phyloP scores from a whole-genome alignment of 345 rosid genomes.

The Atalantia buxifolia region DNA sequence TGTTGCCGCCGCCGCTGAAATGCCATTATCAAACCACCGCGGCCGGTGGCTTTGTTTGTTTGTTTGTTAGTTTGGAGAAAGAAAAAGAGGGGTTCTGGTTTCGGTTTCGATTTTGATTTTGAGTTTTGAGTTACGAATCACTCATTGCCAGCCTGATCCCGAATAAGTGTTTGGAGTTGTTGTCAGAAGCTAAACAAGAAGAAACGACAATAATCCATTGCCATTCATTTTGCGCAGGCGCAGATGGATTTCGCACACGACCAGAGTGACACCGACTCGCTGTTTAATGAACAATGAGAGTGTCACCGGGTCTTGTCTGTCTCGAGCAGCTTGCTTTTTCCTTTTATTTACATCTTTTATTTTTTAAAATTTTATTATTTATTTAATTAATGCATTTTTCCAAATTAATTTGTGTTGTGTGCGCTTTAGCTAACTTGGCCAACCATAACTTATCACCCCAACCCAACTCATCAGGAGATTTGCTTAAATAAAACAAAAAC shows the following conservation, averaged over 20 bases:
- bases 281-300: neutral
- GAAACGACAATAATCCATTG: neutral
- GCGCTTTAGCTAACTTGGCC: too few relatives aligned
- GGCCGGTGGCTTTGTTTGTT: neutral
- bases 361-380: too few relatives aligned
- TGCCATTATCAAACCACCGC: conserved; percentile 41
- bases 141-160: neutral
- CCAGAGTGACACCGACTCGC: too few relatives aligned
- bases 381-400: too few relatives aligned
- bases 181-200: neutral
- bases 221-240: neutral
- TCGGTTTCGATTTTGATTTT: neutral
- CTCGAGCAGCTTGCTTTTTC: neutral
- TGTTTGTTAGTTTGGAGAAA: neutral
- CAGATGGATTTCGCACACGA: neutral
- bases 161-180: neutral
- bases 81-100: neutral
- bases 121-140: neutral
- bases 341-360: too few relatives aligned
- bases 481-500: too few relatives aligned
- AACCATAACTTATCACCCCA: too few relatives aligned
- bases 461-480: too few relatives aligned
- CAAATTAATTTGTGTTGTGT: too few relatives aligned
- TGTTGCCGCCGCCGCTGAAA: conserved; percentile 59
- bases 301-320: neutral